Conservation (phyloP, 2,329 filamentous ascomycete genomes). For the Fusarium haematococcum region DNA sequence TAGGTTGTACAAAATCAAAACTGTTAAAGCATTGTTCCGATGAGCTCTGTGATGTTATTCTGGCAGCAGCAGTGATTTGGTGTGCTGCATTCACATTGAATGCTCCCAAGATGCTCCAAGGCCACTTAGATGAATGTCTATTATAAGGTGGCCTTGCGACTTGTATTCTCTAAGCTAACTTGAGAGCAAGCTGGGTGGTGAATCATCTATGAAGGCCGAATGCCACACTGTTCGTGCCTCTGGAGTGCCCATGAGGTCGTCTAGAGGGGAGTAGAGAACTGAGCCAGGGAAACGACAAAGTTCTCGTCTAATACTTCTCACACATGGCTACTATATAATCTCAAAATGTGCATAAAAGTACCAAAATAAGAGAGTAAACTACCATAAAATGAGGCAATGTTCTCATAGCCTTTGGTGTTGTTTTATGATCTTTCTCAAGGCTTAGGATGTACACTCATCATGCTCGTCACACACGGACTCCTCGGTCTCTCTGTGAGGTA, state of each 20-base stretch:
- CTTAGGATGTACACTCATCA: background rate
- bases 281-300: no score
- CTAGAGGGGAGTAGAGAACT: no score
- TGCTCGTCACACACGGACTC: background rate
- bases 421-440: background rate
- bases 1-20: conserved; percentile 46
- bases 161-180: background rate
- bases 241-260: background rate
- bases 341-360: no score
- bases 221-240: background rate
- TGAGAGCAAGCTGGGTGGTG: background rate
- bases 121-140: background rate
- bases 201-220: background rate
- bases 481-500: background rate
- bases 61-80: no score
- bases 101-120: background rate
- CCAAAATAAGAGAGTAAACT: background rate
- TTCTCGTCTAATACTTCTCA: no score
- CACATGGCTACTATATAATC: no score
- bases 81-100: no score
- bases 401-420: background rate
- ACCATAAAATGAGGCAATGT: background rate
- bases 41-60: background rate
- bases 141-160: background rate
- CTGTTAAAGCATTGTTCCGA: conserved; percentile 29